Percentiles rank a stretch among this genome's conserved stretches.
phyloP scores from a whole-genome alignment of 306 rosid species.

The Boehmeria nivea region DNA sequence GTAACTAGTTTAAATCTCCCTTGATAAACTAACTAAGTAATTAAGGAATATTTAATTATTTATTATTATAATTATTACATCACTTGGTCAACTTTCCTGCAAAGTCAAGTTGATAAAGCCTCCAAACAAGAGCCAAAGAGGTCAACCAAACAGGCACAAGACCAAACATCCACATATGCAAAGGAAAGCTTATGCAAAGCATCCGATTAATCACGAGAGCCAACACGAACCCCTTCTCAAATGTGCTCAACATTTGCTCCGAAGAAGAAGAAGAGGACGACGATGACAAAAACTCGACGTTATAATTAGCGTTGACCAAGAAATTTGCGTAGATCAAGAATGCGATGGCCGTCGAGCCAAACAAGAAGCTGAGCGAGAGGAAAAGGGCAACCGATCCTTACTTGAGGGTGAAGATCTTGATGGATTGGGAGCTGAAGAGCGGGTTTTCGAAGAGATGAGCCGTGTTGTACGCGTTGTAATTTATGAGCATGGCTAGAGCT shows the following conservation, averaged over 20 bases:
- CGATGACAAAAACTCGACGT: conserved; percentile 7
- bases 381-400: conserved; percentile 53
- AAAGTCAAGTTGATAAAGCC: conserved; percentile 55
- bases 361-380: conserved; percentile 57
- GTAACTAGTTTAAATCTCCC: not conserved
- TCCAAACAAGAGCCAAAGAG: conserved; percentile 50
- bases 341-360: conserved; percentile 60
- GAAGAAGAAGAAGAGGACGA: too few relatives aligned
- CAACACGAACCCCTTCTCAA: conserved; percentile 60
- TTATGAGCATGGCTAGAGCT: conserved; percentile 49
- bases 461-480: conserved; percentile 45
- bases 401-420: conserved; percentile 34
- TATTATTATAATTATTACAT: conserved; percentile 12
- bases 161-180: conserved; percentile 72
- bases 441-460: conserved; percentile 29
- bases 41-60: not conserved
- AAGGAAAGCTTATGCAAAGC: conserved; percentile 46
- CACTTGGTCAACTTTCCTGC: conserved; percentile 23
- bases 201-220: conserved; percentile 56
- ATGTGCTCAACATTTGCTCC: conserved; percentile 24
- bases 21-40: not conserved
- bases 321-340: conserved; percentile 56
- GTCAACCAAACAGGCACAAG: conserved; percentile 47
- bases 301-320: conserved; percentile 34
- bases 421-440: conserved; percentile 44